These are phyloP conservation scores for Dillenia turbinata DNA, from an alignment of 164 flowering plant genomes.

Conservation along the genomic window DNA sequence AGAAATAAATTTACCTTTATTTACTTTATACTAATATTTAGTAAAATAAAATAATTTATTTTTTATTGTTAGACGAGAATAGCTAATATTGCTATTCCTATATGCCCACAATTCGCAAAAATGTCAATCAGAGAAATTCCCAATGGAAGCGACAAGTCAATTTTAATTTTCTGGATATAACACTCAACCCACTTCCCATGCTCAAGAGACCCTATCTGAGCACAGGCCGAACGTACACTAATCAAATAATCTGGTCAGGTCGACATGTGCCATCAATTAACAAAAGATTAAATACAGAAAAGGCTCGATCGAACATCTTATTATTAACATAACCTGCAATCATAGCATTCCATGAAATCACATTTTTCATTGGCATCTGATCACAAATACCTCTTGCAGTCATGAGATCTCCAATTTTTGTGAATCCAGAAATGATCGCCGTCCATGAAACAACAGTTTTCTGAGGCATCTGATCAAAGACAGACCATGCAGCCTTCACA, in stretches of 20 bases:
- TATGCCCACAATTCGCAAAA: constrained; percentile 54
- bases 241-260: constrained; percentile 41
- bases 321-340: constrained; percentile 46
- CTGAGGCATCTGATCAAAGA: constrained; percentile 40
- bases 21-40: too few relatives aligned
- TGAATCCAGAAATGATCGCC: constrained; percentile 40
- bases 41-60: too few relatives aligned
- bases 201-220: constrained; percentile 46
- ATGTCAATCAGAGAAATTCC: constrained; percentile 54
- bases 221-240: constrained; percentile 44
- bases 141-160: constrained; percentile 27
- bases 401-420: constrained; percentile 25
- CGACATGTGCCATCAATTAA: constrained; percentile 27
- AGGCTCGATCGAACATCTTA: constrained; percentile 36
- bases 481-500: constrained; percentile 24
- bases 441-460: constrained; percentile 48
- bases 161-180: constrained; percentile 33
- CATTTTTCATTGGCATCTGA: constrained; percentile 41
- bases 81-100: constrained; percentile 32
- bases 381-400: constrained; percentile 26
- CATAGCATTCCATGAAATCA: constrained; percentile 53
- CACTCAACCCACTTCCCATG: constrained; percentile 51
- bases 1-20: too few relatives aligned
- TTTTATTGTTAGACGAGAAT: too few relatives aligned
- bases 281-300: constrained; percentile 33